Evolutionary conservation across 2,329 filamentous ascomycete species (phyloP).

Genomic region (Arthrobotrys pseudoclavata): DNA sequence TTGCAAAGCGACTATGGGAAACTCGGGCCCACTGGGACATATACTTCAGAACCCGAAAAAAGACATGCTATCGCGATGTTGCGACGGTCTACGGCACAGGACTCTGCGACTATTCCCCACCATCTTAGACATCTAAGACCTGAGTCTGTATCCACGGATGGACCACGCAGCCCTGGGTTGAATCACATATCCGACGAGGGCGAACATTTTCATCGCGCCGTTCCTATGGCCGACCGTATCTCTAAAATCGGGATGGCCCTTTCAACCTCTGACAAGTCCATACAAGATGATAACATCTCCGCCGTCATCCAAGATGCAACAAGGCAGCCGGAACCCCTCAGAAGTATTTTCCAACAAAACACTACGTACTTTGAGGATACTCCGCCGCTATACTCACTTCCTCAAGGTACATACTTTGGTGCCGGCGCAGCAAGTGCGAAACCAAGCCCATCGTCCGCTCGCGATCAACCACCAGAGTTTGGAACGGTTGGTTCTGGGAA

Average conservation of each 20-base stretch:
- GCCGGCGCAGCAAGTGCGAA: constrained; percentile 4
- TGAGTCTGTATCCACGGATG: constrained; percentile 56
- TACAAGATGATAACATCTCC: constrained; percentile 55
- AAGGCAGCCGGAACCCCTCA: constrained; percentile 24
- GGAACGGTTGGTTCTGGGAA: constrained; percentile 47
- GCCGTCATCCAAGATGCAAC: constrained; percentile 40
- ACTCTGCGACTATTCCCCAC: constrained; percentile 53
- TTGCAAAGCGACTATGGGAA: constrained; percentile 45
- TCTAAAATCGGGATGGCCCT: constrained; percentile 59
- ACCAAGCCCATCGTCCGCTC: constrained; percentile 8
- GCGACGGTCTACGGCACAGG: constrained; percentile 53
- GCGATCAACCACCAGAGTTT: constrained; percentile 36
- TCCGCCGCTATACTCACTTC: constrained; percentile 49
- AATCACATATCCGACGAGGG: constrained; percentile 36
- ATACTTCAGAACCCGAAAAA: constrained; percentile 49
- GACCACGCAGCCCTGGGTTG: constrained; percentile 28
- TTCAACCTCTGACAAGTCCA: constrained; percentile 56
- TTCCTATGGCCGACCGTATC: constrained; percentile 36
- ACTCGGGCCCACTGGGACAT: constrained; percentile 21
- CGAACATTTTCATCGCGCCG: constrained; percentile 28
- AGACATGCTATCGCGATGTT: constrained; percentile 52
- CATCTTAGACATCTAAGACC: constrained; percentile 54
- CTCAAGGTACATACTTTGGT: constrained; percentile 35
- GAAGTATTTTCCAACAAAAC: constrained; percentile 30
- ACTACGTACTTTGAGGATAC: constrained; percentile 58